Base-by-base conservation (phyloP, 345 rosid genomes). In the Rubroshorea leprosula region DNA sequence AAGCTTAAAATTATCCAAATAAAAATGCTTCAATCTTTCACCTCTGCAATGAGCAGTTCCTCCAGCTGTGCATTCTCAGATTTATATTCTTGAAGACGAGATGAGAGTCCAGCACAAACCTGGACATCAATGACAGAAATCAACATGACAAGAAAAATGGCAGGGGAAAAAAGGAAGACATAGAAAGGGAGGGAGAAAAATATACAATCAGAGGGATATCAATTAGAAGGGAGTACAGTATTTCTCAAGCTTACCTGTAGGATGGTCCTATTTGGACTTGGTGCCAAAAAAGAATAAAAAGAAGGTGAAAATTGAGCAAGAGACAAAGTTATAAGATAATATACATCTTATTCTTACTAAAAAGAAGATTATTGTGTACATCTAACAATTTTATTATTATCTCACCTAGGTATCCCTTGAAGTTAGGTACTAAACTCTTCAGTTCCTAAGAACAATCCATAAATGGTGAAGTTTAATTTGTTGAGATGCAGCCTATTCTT, bases 1-100 rank as follows among this genome's bases (percentile, higher is more conserved):
- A 19, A 57, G 39, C 43, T 59, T 61, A 47, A 61, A 55, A 49
- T 35, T 41, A 55, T 39, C 55, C 35, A 50, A 50, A 11, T 22
- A 49, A 60, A 47, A 58, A 38, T 5, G 56, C 21, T n/a, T 16
- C 8, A 61, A 38, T 11, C n/a, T 35, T 16, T 25, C 73, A 87
- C 99, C 96, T 94, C 99, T 18, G 96, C 82, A 67, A 73, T 71
- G 61, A 94, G 92, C 83, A 94, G 99, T 72, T 94, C 99, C 79
- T 94, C 99, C 67, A 94, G 83, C 75, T 94, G 97, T 57, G 96
- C 85, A 81, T 90, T 94, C 78, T 94, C 99, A 65, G 82, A 80
- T 72, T 94, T 94, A 68, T 83, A 84, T 69, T 90, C 99, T 77
- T 90, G 99, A 68, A 94, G 95, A 62, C 99, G 97, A 59, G 89